Percentiles rank a stretch among this genome's conserved stretches.
These are phyloP conservation scores for Phycomyces nitens DNA, from an alignment of 192 early-diverging fungal species.

Conservation along the genomic window DNA sequence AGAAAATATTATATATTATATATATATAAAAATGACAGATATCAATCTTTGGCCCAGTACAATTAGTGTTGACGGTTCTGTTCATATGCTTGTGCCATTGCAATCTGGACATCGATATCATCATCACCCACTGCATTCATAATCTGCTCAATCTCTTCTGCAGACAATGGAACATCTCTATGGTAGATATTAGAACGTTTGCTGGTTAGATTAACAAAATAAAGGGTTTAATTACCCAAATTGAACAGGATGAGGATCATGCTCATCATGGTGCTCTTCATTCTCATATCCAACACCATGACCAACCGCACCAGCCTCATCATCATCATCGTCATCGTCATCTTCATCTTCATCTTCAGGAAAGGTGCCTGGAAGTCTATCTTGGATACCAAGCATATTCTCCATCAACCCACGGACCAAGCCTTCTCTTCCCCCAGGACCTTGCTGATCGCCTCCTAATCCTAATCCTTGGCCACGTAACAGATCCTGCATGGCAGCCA, in stretches of 20 bases:
- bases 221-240: no score
- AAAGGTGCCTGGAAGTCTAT: conserved; percentile 29
- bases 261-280: conserved; percentile 9
- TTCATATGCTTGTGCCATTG: no score
- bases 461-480: conserved; percentile 1
- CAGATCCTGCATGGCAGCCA: conserved; percentile 25
- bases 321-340: conserved; percentile 29
- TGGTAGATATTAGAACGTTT: no score
- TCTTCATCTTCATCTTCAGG: conserved; percentile 32
- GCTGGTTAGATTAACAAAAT: no score
- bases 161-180: no score
- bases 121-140: no score
- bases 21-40: no score
- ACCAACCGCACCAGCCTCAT: conserved; percentile 16
- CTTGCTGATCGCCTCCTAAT: conserved; percentile 11
- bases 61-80: no score
- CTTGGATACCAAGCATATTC: conserved; percentile 21
- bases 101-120: no score
- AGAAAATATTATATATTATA: no score
- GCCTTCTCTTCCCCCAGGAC: conserved; percentile 21
- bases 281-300: not conserved
- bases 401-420: conserved; percentile 24
- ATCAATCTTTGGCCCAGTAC: no score
- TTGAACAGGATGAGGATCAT: not conserved
- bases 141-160: no score